Conservation (phyloP, 225 moss, liverwort and hornwort genomes). For the Lunularia cruciata region DNA sequence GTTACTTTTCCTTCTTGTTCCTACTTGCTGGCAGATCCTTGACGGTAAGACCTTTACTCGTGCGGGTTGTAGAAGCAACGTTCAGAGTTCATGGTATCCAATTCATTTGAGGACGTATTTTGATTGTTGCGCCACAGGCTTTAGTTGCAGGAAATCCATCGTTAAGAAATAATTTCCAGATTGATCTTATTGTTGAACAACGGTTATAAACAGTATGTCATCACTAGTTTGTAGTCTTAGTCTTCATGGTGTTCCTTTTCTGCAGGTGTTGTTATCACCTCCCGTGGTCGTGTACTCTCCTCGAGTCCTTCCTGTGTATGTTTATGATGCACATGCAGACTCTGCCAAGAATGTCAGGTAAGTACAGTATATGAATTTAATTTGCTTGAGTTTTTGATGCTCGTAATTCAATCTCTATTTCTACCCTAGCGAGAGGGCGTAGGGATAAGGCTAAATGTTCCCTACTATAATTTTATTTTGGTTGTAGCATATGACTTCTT, state of each 20-base stretch:
- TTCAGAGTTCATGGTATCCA: neutral
- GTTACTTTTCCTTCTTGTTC: conserved; percentile 84
- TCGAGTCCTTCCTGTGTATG: conserved; percentile 92
- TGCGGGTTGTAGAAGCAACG: neutral
- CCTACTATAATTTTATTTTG: neutral
- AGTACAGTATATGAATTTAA: no score
- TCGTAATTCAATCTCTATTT: no score
- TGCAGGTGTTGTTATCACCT: conserved; percentile 84
- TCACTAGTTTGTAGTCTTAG: neutral
- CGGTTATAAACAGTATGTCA: neutral
- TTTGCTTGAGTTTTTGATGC: no score
- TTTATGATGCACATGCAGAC: conserved; percentile 96
- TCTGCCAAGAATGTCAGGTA: conserved; percentile 94
- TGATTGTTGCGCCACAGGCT: no score
- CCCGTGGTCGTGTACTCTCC: conserved; percentile 96
- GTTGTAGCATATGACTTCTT: neutral
- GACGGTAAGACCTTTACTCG: conserved; percentile 55
- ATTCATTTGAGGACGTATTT: neutral
- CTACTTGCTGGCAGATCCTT: conserved; percentile 89
- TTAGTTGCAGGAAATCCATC: no score
- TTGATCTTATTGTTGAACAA: neutral
- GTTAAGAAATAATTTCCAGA: neutral
- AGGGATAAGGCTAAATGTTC: no score
- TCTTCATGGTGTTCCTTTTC: neutral
- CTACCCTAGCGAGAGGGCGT: no score